Evolutionary conservation across 164 flowering plant species (phyloP).

Genomic region (Kalanchoe fedtschenkoi): DNA sequence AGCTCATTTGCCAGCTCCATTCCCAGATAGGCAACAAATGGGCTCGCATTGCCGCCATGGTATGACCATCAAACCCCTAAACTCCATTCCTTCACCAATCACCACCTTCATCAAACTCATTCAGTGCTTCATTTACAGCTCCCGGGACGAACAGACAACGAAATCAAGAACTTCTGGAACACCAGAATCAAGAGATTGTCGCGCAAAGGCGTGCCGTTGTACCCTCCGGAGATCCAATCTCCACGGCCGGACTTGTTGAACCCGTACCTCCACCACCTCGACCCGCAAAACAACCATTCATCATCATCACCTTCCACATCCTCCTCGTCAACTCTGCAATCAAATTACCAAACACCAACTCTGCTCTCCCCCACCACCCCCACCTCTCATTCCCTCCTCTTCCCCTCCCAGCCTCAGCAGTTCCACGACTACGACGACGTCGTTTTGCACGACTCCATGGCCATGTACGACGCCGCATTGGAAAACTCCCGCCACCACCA

Average conservation of each 20-base stretch:
- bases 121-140: too few species aligned
- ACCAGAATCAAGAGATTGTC: conserved; percentile 37
- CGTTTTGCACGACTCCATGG: background rate
- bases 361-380: background rate
- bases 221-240: conserved; percentile 13
- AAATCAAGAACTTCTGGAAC: conserved; percentile 64
- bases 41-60: conserved; percentile 32
- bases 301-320: background rate
- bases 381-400: background rate
- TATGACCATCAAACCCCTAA: background rate
- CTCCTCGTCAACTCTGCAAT: background rate
- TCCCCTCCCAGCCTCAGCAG: background rate
- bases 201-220: conserved; percentile 32
- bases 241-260: background rate
- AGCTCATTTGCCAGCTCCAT: conserved; percentile 52
- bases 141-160: conserved; percentile 55
- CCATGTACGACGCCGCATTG: conserved; percentile 1
- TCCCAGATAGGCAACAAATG: conserved; percentile 75
- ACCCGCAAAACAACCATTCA: background rate
- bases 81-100: too few species aligned
- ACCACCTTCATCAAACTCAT: too few species aligned
- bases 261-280: background rate
- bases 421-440: background rate
- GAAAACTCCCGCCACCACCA: conserved; percentile 4
- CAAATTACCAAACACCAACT: background rate